Evolutionary conservation across 2,329 filamentous ascomycete genomes (phyloP), one percentile per base, ranked within the genome.

Genomic region (Zarea fungicola): DNA sequence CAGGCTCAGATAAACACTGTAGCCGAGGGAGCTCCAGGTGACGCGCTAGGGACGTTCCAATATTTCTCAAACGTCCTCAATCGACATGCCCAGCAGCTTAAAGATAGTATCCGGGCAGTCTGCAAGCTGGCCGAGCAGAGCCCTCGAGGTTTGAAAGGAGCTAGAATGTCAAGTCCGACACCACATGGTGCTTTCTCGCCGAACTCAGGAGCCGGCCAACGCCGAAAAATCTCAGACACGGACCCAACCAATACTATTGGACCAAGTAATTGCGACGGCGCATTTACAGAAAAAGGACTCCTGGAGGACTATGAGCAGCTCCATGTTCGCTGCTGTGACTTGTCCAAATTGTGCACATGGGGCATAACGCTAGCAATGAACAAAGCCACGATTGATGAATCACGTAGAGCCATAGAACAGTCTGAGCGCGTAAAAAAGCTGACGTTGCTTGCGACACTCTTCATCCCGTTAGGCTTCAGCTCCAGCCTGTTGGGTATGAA

Each of bases 311-410:
- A 51, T 22, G 32, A 51, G 22, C 16, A 51, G 8, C 49, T 50
- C 6, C 34, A 28, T n/a, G 32, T n/a, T 36, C 51, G 51, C 11
- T 53, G 51, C 43, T n/a, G 37, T 11, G 8, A 44, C 11, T 16
- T 52, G 31, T 47, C 46, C 35, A 39, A 44, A 8, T n/a, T 42
- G 22, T 52, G 51, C 42, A 42, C 25, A 11, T 19, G 42, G 18
- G 48, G 48, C 13, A 53, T 53, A 6, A 53, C 51, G 6, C 28
- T 53, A 25, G 42, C 48, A 29, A 53, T 53, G 48, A 50, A 50
- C 29, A 48, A 42, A 40, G 37, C 47, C 4, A 48, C 34, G 5
- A 48, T 53, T 35, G 48, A 52, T 18, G 47, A 50, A 36, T 53
- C 48, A 6, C 37, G 48, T 19, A 53, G 46, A 44, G 51, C 42